phyloP scores from a whole-genome alignment of 345 rosid species.

The Rhizophora apiculata region DNA sequence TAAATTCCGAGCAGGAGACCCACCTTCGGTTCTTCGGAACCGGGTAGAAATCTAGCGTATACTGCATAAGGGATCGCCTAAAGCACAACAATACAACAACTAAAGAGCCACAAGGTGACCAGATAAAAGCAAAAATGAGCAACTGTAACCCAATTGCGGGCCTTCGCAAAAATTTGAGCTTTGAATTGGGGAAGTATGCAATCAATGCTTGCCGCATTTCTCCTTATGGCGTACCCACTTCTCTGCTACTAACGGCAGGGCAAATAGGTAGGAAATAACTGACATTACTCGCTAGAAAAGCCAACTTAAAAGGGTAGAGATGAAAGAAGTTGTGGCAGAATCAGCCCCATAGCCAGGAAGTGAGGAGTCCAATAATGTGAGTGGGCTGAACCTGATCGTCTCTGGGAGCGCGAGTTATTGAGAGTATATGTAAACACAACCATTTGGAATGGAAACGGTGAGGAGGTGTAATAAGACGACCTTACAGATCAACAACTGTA shows the following conservation, averaged over 20 bases:
- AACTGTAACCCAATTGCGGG: not conserved
- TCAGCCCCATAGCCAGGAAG: not conserved
- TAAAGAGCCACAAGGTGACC: not conserved
- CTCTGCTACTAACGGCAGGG: not conserved
- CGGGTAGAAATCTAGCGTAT: not conserved
- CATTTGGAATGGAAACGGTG: no score
- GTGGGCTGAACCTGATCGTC: no score
- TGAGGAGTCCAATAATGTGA: no score
- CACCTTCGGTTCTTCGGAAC: no score
- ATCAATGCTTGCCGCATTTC: constrained; percentile 16
- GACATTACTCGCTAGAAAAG: not conserved
- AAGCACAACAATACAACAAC: not conserved
- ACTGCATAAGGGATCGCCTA: not conserved
- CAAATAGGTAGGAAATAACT: not conserved
- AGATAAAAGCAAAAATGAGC: not conserved
- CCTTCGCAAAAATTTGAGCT: not conserved
- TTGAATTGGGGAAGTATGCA: constrained; percentile 7
- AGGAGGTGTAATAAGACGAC: no score
- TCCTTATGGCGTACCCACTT: not conserved
- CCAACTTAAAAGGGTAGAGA: not conserved
- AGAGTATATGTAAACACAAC: no score
- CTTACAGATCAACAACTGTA: no score
- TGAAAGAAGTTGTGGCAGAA: constrained; percentile 7
- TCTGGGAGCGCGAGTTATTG: no score
- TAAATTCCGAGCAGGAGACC: no score